phyloP scores from a whole-genome alignment of 2,329 filamentous ascomycete genomes.

The Pestalotiopsis fici region DNA sequence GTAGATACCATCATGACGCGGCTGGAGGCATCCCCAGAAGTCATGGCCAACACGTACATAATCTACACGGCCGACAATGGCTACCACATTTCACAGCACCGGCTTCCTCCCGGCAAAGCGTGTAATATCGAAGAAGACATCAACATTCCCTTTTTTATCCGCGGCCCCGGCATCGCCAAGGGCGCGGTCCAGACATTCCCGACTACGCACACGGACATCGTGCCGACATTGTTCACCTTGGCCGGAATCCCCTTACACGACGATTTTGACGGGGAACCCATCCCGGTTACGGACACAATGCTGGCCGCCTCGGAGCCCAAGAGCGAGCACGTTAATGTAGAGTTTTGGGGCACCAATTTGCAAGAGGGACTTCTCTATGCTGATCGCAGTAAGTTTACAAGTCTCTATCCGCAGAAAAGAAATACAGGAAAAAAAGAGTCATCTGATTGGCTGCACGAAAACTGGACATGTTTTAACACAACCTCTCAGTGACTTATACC shows the following conservation, averaged over 20 bases:
- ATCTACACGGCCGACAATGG: slow-evolving; percentile 50
- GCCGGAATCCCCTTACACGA: slow-evolving; percentile 29
- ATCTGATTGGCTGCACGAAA: no score
- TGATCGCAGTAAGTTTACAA: background rate
- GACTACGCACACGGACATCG: slow-evolving; percentile 46
- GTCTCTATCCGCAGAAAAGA: no score
- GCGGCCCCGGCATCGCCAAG: slow-evolving; percentile 41
- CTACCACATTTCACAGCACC: slow-evolving; percentile 49
- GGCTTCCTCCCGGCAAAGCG: slow-evolving; percentile 45
- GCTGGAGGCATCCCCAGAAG: slow-evolving; percentile 27
- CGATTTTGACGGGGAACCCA: slow-evolving; percentile 12
- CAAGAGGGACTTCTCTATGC: slow-evolving; percentile 10
- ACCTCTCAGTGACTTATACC: background rate
- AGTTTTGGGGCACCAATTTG: slow-evolving; percentile 36
- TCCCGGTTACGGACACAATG: background rate
- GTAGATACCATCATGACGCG: slow-evolving; percentile 37
- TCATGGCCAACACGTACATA: slow-evolving; percentile 41
- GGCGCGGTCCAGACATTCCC: slow-evolving; percentile 33
- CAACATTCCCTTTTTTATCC: slow-evolving; percentile 44
- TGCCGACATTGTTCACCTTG: slow-evolving; percentile 41
- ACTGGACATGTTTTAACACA: background rate
- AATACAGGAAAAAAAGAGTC: no score
- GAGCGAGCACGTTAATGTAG: slow-evolving; percentile 44
- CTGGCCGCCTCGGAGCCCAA: slow-evolving; percentile 19
- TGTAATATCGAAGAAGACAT: slow-evolving; percentile 49